These are phyloP conservation scores for Colletotrichum somersetense DNA, from an alignment of 2,329 filamentous ascomycete genomes.

Conservation along the genomic window DNA sequence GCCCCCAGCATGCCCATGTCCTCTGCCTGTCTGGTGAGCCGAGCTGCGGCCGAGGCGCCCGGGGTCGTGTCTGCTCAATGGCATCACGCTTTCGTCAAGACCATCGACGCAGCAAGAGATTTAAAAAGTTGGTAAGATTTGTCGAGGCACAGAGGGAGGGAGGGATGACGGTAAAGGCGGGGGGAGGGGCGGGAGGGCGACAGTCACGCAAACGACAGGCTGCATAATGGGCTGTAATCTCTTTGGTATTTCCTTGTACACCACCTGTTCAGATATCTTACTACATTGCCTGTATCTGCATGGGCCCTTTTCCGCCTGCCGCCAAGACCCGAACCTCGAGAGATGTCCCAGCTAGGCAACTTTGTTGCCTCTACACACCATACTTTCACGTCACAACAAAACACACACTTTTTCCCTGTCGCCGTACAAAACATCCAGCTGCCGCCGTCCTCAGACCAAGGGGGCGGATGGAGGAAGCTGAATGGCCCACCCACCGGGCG, in stretches of 20 bases:
- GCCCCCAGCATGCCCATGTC: neutral
- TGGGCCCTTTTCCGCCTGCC: slow-evolving; percentile 11
- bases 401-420: neutral
- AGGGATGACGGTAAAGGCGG: neutral
- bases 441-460: neutral
- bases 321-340: slow-evolving; percentile 21
- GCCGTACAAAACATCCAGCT: slow-evolving; percentile 17
- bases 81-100: slow-evolving; percentile 32
- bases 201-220: neutral
- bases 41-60: slow-evolving; percentile 4
- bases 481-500: neutral
- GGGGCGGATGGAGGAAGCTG: neutral
- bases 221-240: slow-evolving; percentile 1
- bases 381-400: neutral
- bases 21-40: neutral
- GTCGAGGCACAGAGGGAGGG: neutral
- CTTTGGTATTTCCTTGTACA: slow-evolving; percentile 20
- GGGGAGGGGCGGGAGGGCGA: neutral
- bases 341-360: slow-evolving; percentile 34
- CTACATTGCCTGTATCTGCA: slow-evolving; percentile 7
- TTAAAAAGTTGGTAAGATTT: neutral
- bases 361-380: slow-evolving; percentile 14
- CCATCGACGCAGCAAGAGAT: slow-evolving; percentile 1
- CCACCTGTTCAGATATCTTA: slow-evolving; percentile 19
- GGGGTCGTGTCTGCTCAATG: neutral